These are phyloP conservation scores for Volvariella volvacea DNA, from an alignment of 1,284 basidiomycete genomes.

Conservation along the genomic window DNA sequence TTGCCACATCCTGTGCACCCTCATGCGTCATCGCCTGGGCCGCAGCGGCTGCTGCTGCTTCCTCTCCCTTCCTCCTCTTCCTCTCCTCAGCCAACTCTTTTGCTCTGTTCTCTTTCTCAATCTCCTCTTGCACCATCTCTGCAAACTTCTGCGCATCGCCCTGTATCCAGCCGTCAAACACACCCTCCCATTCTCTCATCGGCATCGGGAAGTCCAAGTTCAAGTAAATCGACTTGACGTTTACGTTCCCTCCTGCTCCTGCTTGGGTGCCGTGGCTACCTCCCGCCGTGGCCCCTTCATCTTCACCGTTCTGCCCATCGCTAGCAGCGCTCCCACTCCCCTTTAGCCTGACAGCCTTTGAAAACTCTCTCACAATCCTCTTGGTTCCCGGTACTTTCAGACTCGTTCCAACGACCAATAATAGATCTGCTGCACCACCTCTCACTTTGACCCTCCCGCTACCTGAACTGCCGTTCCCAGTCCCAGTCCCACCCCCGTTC, in stretches of 20 bases:
- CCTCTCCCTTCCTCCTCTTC: constrained; percentile 44
- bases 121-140: constrained; percentile 45
- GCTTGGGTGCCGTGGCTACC: constrained; percentile 32
- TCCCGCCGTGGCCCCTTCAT: constrained; percentile 31
- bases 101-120: constrained; percentile 41
- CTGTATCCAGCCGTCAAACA: constrained; percentile 89
- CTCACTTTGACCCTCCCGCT: constrained; percentile 34
- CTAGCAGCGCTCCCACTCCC: constrained; percentile 20
- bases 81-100: constrained; percentile 46
- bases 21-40: constrained; percentile 1
- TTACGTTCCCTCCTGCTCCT: constrained; percentile 26
- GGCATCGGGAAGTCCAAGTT: constrained; percentile 89
- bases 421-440: constrained; percentile 65
- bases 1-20: too few species aligned
- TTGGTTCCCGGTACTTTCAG: constrained; percentile 90
- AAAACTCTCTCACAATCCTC: constrained; percentile 86
- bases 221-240: constrained; percentile 71
- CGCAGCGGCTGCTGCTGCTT: constrained; percentile 13
- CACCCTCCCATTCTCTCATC: constrained; percentile 81
- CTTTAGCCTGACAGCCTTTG: constrained; percentile 67
- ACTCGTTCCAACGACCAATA: constrained; percentile 89
- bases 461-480: too few species aligned
- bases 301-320: constrained; percentile 15
- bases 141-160: constrained; percentile 86
- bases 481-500: too few species aligned